Conservation (phyloP, 2,329 filamentous ascomycete genomes). For the Fonsecaea pedrosoi region DNA sequence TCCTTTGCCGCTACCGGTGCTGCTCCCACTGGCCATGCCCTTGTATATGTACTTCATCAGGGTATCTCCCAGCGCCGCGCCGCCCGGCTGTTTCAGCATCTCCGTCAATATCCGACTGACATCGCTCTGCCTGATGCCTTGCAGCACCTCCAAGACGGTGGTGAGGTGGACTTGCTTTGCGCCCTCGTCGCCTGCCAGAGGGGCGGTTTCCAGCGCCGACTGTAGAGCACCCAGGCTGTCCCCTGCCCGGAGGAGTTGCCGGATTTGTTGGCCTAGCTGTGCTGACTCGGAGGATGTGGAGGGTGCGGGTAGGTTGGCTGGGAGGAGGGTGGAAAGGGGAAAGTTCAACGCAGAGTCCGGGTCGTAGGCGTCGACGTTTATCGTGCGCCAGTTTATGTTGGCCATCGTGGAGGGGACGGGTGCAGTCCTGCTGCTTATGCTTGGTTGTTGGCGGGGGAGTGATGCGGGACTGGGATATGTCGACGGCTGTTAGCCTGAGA, state of each 20-base stretch:
- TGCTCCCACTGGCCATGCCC: slow-evolving; percentile 38
- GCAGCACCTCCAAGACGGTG: slow-evolving; percentile 89
- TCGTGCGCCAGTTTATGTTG: slow-evolving; percentile 75
- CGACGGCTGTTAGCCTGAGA: background rate
- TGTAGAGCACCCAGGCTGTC: slow-evolving; percentile 86
- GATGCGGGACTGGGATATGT: background rate
- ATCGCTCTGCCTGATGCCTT: slow-evolving; percentile 94
- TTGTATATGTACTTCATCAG: slow-evolving; percentile 95
- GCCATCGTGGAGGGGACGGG: slow-evolving; percentile 44
- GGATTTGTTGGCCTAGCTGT: slow-evolving; percentile 77
- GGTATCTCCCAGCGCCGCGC: slow-evolving; percentile 84
- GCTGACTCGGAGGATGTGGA: slow-evolving; percentile 80
- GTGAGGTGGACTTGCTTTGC: slow-evolving; percentile 83
- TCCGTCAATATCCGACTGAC: slow-evolving; percentile 87
- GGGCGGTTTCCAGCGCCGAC: slow-evolving; percentile 82
- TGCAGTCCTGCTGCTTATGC: slow-evolving; percentile 11
- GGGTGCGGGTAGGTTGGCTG: slow-evolving; percentile 71
- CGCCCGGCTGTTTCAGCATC: slow-evolving; percentile 78
- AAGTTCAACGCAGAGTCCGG: slow-evolving; percentile 93
- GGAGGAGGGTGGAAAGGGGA: slow-evolving; percentile 81
- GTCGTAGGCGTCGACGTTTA: slow-evolving; percentile 91
- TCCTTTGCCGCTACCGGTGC: slow-evolving; percentile 31
- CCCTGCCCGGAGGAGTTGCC: slow-evolving; percentile 84
- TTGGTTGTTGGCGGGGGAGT: slow-evolving; percentile 8
- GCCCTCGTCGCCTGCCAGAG: slow-evolving; percentile 64